Conservation (phyloP, 2,329 filamentous ascomycete genomes). For the Aspergillus sp. region DNA sequence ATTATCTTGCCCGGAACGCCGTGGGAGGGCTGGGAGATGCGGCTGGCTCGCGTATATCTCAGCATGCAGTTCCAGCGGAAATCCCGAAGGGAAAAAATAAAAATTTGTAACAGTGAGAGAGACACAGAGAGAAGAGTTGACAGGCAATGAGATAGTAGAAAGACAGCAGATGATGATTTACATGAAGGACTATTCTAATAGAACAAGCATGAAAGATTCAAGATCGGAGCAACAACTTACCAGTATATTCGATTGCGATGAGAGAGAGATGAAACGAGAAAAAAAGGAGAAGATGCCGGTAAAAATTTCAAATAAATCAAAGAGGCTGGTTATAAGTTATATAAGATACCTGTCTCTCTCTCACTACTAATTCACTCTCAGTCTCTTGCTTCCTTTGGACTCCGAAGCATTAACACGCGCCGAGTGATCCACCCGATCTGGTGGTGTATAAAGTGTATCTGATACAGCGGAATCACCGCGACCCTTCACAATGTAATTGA, state of each 20-base stretch:
- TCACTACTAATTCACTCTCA: too few relatives aligned
- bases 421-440: conserved; percentile 11
- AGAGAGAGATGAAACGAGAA: background rate
- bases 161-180: background rate
- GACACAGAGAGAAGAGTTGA: too few relatives aligned
- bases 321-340: conserved; percentile 2
- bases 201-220: too few relatives aligned
- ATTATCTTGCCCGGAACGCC: conserved; percentile 33
- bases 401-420: conserved; percentile 6
- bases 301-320: background rate
- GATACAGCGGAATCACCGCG: conserved; percentile 1
- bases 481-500: background rate
- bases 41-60: conserved; percentile 37
- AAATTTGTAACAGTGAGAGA: background rate
- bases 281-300: conserved; percentile 1
- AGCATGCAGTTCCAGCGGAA: conserved; percentile 30
- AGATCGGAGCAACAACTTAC: background rate
- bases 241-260: background rate
- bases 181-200: background rate
- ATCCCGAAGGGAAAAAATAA: conserved; percentile 15
- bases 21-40: conserved; percentile 37
- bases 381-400: background rate
- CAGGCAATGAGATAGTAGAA: background rate
- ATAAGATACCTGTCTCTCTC: background rate
- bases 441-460: conserved; percentile 11